A percentile compares a stretch with the other conserved stretches of the same genome.
These are phyloP conservation scores for Zygotorulaspora sp. DNA, from an alignment of 805 yeast species.

Conservation along the genomic window DNA sequence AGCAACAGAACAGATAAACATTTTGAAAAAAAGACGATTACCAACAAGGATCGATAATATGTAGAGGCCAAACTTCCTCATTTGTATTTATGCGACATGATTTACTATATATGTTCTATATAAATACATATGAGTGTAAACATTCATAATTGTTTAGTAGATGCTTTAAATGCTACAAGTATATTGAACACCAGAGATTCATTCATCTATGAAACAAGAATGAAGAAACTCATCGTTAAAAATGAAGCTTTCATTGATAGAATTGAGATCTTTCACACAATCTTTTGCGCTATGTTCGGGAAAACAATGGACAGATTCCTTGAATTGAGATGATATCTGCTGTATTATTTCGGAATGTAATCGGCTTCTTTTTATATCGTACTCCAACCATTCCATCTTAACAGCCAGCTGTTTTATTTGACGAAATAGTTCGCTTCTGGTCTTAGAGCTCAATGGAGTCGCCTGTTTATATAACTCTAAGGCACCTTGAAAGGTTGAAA, in stretches of 20 bases:
- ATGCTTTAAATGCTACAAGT: too few relatives aligned
- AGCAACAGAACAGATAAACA: constrained; percentile 64
- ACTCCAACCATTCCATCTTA: constrained; percentile 53
- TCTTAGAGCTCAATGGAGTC: constrained; percentile 52
- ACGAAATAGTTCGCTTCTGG: constrained; percentile 45
- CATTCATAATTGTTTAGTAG: too few relatives aligned
- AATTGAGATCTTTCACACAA: constrained; percentile 6
- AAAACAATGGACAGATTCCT: not conserved
- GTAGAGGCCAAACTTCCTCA: too few relatives aligned
- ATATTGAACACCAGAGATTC: too few relatives aligned
- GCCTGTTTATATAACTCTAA: constrained; percentile 41
- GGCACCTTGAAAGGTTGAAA: constrained; percentile 37
- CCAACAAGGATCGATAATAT: not conserved
- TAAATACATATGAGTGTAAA: too few relatives aligned
- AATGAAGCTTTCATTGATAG: constrained; percentile 20
- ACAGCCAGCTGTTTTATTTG: constrained; percentile 47
- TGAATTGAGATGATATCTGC: constrained; percentile 9
- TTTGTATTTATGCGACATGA: too few relatives aligned
- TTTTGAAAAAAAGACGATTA: constrained; percentile 48
- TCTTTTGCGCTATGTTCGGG: constrained; percentile 2
- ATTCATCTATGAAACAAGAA: constrained; percentile 6
- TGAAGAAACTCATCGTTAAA: constrained; percentile 21
- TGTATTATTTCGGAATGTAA: constrained; percentile 38
- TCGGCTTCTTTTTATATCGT: constrained; percentile 45
- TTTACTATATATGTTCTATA: too few relatives aligned